Percentiles rank a stretch among this genome's conserved stretches.
Conservation (phyloP, 768 basidiomycete species). For the Lyophyllum atratum region DNA sequence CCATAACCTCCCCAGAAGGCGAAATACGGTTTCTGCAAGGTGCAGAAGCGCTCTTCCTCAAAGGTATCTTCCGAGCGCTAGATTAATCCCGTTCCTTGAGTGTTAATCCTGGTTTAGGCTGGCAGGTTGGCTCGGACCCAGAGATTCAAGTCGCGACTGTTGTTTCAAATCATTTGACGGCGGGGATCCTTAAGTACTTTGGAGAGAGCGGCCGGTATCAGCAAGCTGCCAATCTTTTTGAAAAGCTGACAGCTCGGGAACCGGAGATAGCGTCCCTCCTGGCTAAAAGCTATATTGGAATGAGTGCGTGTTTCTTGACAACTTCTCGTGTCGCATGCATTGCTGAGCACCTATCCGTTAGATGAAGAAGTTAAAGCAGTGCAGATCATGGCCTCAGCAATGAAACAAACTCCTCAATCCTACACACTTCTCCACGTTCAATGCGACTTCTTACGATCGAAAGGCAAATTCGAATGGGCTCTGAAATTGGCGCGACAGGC, state of each 20-base stretch:
- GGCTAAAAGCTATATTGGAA: slow-evolving; percentile 90
- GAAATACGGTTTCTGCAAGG: slow-evolving; percentile 91
- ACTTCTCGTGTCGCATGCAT: neutral
- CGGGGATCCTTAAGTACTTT: slow-evolving; percentile 96
- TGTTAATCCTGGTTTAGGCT: slow-evolving; percentile 52
- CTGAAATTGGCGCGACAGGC: slow-evolving; percentile 90
- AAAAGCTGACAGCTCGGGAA: slow-evolving; percentile 82
- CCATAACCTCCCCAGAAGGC: slow-evolving; percentile 85
- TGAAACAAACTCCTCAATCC: slow-evolving; percentile 85
- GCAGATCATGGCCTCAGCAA: slow-evolving; percentile 85
- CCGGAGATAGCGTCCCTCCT: slow-evolving; percentile 89
- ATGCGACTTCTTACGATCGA: slow-evolving; percentile 89
- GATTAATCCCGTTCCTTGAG: neutral
- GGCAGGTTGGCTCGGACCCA: slow-evolving; percentile 98
- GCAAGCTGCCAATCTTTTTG: slow-evolving; percentile 90
- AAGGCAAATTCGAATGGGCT: slow-evolving; percentile 86
- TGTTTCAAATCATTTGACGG: slow-evolving; percentile 94
- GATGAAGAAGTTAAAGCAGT: slow-evolving; percentile 99
- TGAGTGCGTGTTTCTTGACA: slow-evolving; percentile 67
- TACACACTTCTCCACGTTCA: slow-evolving; percentile 95
- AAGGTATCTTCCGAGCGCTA: slow-evolving; percentile 45
- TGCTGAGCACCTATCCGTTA: slow-evolving; percentile 30
- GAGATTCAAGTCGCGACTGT: slow-evolving; percentile 98
- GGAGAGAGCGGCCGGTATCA: slow-evolving; percentile 88
- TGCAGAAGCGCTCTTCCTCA: slow-evolving; percentile 84